phyloP scores from a whole-genome alignment of 768 basidiomycete species.

The Pilatotrama ljubarskyi region DNA sequence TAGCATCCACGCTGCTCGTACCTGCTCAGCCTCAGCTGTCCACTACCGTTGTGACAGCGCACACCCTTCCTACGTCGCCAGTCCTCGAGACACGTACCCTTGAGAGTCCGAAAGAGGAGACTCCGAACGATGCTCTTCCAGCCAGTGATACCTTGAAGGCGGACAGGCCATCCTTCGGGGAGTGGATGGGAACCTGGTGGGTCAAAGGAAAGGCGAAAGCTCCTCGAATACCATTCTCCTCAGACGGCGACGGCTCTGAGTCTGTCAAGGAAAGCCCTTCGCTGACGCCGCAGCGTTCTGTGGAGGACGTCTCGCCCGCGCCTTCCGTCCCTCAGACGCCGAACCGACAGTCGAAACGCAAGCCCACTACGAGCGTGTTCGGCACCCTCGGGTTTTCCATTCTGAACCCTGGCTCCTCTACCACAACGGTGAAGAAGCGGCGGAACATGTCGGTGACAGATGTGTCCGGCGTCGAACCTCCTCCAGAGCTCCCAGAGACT shows the following conservation, averaged over 20 bases:
- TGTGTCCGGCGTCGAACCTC: conserved; percentile 6
- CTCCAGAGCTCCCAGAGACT: neutral
- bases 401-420: conserved; percentile 47
- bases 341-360: conserved; percentile 34
- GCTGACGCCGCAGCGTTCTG: neutral
- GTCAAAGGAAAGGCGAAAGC: conserved; percentile 44
- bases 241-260: neutral
- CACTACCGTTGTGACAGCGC: conserved; percentile 5
- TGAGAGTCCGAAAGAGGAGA: neutral
- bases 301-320: conserved; percentile 13
- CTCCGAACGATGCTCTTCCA: neutral
- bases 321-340: conserved; percentile 17
- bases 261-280: conserved; percentile 10
- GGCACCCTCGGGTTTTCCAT: conserved; percentile 71
- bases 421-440: conserved; percentile 19
- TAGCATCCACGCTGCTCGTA: conserved; percentile 2
- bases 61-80: conserved; percentile 1
- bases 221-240: conserved; percentile 1
- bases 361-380: conserved; percentile 64
- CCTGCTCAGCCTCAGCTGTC: conserved; percentile 9
- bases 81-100: neutral
- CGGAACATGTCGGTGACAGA: conserved; percentile 28
- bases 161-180: conserved; percentile 48
- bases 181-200: conserved; percentile 83
- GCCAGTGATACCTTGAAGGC: conserved; percentile 21